Conservation (phyloP, 352 stramenopile genomes). For the Thalassiosira allenii region DNA sequence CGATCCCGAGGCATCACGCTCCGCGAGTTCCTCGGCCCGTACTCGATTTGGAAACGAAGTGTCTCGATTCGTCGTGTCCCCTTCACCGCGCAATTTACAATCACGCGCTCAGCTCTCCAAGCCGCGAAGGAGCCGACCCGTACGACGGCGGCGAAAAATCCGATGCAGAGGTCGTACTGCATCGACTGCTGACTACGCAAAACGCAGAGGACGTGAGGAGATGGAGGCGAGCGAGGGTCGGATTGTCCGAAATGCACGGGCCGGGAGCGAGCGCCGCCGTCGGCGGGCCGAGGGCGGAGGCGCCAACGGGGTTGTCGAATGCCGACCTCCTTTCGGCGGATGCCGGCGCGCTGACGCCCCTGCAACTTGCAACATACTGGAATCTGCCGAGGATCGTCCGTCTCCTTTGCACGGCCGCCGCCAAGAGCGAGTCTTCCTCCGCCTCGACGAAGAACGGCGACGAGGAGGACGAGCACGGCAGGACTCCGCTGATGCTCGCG, state of each 20-base stretch:
- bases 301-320: too few species aligned
- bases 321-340: constrained; percentile 24
- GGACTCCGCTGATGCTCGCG: constrained; percentile 53
- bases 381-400: constrained; percentile 44
- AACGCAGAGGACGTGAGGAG: background rate
- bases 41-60: constrained; percentile 39
- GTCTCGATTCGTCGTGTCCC: constrained; percentile 33
- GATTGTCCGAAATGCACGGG: constrained; percentile 12
- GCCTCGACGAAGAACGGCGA: background rate
- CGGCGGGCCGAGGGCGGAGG: too few species aligned
- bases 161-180: constrained; percentile 39
- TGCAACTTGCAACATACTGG: constrained; percentile 40
- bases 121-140: background rate
- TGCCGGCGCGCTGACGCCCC: constrained; percentile 28
- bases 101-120: constrained; percentile 8
- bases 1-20: background rate
- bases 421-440: background rate
- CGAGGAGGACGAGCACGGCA: constrained; percentile 35
- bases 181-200: constrained; percentile 36
- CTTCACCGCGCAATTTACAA: constrained; percentile 48
- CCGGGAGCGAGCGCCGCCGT: constrained; percentile 3
- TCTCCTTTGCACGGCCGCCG: background rate
- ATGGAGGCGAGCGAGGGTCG: constrained; percentile 24
- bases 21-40: background rate
- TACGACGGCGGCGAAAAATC: constrained; percentile 1